phyloP scores from a whole-genome alignment of 495 filamentous ascomycete genomes.

The Penicillium odoratum region DNA sequence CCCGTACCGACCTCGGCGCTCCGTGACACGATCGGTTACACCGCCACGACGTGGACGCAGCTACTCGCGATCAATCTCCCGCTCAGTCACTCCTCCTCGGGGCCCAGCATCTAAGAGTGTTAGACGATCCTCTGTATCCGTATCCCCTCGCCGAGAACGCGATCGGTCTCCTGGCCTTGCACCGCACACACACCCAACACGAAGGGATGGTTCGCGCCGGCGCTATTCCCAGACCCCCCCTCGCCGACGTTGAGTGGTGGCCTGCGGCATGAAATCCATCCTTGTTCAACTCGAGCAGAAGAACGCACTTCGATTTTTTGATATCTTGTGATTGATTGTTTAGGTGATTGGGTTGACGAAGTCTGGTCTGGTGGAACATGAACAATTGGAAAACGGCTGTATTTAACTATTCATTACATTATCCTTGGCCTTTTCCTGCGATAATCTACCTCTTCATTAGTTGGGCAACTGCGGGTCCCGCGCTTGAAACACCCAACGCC shows the following conservation, averaged over 20 bases:
- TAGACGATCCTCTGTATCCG: conserved; percentile 27
- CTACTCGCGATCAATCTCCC: conserved; percentile 34
- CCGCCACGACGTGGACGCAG: conserved; percentile 36
- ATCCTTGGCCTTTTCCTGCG: background rate
- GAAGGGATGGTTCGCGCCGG: conserved; percentile 17
- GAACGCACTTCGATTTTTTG: background rate
- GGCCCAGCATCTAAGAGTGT: conserved; percentile 7
- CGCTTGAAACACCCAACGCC: too few species aligned
- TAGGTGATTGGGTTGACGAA: background rate
- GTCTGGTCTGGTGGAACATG: background rate
- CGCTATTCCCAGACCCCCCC: conserved; percentile 34
- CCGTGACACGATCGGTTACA: conserved; percentile 35
- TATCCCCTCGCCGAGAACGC: conserved; percentile 27
- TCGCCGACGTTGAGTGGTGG: conserved; percentile 22
- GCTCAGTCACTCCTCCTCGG: conserved; percentile 36
- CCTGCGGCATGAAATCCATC: background rate
- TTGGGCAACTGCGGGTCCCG: too few species aligned
- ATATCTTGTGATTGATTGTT: background rate
- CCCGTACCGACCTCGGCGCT: conserved; percentile 28
- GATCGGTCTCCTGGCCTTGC: conserved; percentile 31
- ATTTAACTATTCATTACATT: background rate
- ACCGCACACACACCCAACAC: conserved; percentile 28
- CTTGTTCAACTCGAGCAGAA: background rate
- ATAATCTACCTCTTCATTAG: background rate
- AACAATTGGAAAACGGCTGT: background rate